Percentiles rank a stretch among this genome's conserved stretches.
These are phyloP conservation scores for Candida sojae DNA, from an alignment of 1,139 yeast species.

Conservation along the genomic window DNA sequence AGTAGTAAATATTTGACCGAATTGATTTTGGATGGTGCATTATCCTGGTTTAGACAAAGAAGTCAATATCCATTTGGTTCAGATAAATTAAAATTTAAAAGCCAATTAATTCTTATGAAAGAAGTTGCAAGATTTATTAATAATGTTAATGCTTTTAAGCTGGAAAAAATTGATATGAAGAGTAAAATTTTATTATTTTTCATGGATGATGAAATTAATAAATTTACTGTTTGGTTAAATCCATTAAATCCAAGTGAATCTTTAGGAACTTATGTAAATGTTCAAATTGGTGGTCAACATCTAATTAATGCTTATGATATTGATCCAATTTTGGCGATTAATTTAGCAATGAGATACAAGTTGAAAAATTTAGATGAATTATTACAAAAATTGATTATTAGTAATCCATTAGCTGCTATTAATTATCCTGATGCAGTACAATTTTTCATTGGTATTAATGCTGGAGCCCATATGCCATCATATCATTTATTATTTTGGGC, in stretches of 20 bases:
- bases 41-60: conserved; percentile 75
- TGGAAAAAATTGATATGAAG: conserved; percentile 39
- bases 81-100: conserved; percentile 67
- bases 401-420: conserved; percentile 64
- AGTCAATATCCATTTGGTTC: conserved; percentile 84
- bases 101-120: conserved; percentile 63
- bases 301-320: conserved; percentile 59
- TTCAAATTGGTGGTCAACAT: conserved; percentile 34
- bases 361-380: conserved; percentile 42
- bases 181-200: conserved; percentile 58
- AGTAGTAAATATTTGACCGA: conserved; percentile 48
- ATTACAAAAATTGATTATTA: conserved; percentile 48
- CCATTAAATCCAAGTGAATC: conserved; percentile 57
- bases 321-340: conserved; percentile 75
- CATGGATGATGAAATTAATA: conserved; percentile 73
- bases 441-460: conserved; percentile 51
- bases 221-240: conserved; percentile 76
- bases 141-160: conserved; percentile 23
- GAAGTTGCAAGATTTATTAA: conserved; percentile 47
- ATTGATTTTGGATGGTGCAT: conserved; percentile 62
- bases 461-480: conserved; percentile 39
- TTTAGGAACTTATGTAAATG: conserved; percentile 35
- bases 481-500: conserved; percentile 68
- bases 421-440: conserved; percentile 66
- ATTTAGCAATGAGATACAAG: conserved; percentile 62